Percentiles rank a stretch among this genome's conserved stretches.
Conservation (phyloP, 345 rosid genomes). For the Murraya paniculata region DNA sequence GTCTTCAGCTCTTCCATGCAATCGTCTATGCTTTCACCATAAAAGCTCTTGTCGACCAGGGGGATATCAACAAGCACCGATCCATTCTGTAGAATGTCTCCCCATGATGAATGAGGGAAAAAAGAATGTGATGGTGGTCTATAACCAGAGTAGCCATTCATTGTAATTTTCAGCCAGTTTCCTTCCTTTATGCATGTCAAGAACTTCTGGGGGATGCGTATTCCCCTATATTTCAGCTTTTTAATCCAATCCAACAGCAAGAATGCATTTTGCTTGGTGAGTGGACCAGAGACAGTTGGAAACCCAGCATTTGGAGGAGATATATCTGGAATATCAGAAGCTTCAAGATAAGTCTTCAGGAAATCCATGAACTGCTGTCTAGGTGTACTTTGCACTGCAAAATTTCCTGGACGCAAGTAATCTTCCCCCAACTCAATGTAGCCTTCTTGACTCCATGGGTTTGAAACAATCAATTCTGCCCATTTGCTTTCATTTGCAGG, state of each 20-base stretch:
- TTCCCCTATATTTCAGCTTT: background rate
- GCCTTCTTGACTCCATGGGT: conserved; percentile 48
- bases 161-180: conserved; percentile 55
- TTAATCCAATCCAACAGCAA: conserved; percentile 62
- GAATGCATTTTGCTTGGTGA: conserved; percentile 47
- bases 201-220: conserved; percentile 38
- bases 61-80: conserved; percentile 65
- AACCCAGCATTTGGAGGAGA: conserved; percentile 54
- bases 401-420: conserved; percentile 31
- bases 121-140: conserved; percentile 64
- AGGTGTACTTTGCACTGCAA: conserved; percentile 37
- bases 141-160: conserved; percentile 41
- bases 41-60: conserved; percentile 50
- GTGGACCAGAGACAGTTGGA: conserved; percentile 49
- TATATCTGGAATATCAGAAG: conserved; percentile 50
- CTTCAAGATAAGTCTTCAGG: conserved; percentile 27
- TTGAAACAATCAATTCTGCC: conserved; percentile 47
- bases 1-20: conserved; percentile 46
- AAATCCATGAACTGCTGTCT: conserved; percentile 37
- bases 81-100: conserved; percentile 49
- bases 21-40: conserved; percentile 35
- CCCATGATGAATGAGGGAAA: conserved; percentile 51
- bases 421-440: conserved; percentile 55
- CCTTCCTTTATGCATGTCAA: conserved; percentile 48
- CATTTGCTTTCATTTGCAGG: conserved; percentile 69